Evolutionary conservation across 169 alveolate genomes (phyloP).

Genomic region (Amoebophrya sp.): DNA sequence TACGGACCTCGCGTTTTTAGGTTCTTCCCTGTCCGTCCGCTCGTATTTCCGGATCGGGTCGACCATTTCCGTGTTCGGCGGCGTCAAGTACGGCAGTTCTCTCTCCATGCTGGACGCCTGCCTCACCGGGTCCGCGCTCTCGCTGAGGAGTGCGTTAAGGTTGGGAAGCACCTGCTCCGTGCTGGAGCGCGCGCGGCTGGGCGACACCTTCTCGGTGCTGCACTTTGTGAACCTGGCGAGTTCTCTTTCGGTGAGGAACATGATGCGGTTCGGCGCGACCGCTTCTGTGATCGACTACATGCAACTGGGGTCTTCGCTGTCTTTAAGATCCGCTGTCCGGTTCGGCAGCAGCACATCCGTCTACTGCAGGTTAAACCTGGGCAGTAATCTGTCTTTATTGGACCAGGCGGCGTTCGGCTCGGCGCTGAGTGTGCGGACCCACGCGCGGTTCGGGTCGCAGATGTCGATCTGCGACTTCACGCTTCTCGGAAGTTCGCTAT

Average conservation of each 20-base stretch:
- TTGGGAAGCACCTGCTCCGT: background rate
- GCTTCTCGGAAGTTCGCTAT: background rate
- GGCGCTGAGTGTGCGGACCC: background rate
- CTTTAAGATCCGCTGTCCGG: background rate
- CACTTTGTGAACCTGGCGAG: background rate
- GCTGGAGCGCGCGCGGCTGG: background rate
- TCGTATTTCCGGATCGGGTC: conserved; percentile 5
- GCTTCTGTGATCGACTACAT: background rate
- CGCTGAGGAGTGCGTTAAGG: background rate
- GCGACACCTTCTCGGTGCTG: background rate
- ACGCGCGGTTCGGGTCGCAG: background rate
- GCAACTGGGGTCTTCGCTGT: background rate
- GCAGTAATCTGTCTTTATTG: background rate
- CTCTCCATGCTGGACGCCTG: background rate
- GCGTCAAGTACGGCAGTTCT: background rate
- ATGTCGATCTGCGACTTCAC: background rate
- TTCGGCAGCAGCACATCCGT: background rate
- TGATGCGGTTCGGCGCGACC: background rate
- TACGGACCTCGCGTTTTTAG: background rate
- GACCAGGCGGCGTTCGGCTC: background rate
- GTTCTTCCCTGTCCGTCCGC: background rate
- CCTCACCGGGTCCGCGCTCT: background rate
- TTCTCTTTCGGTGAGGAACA: background rate
- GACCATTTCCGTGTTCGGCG: background rate
- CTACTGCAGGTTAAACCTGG: background rate